Base-by-base conservation (phyloP, 441 rosid genomes). In the Heliophila coronopifolia region DNA sequence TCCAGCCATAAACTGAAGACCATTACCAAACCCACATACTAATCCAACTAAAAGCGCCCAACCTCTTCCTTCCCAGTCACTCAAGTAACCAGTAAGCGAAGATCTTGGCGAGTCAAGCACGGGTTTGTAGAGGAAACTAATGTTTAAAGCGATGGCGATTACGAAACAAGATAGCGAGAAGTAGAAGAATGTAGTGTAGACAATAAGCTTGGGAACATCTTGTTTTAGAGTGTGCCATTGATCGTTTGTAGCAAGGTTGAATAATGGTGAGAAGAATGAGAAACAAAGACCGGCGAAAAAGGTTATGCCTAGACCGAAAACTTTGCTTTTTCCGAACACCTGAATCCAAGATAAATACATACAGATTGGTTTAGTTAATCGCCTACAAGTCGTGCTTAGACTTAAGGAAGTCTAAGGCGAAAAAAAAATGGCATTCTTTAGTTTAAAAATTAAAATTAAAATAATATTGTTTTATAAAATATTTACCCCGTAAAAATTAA, bases 1-100 rank as follows among this genome's bases (percentile, higher is more conserved):
- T 27, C 96, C 96, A 8, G 86, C 86, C 91, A 88, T 84, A 43
- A 84, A 88, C 65, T 88, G 96, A 38, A 88, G 85, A 16, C 96
- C 92, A 16, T 84, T 88, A 20, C 94, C 96, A 9, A 84, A 75
- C n/a, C 94, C 96, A 47, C 92, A 84, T 17, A 84, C 14, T 4
- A 82, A 58, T 13, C 96, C 94, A 6, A 94, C 92, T 47, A 73
- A 11, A n/a, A 87, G 43, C 20, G 93, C 86, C 94, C 87, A 84
- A 11, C 89, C 79, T 68, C 94, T 77, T 8, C 91, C 94, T n/a
- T 81, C 73, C 84, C 88, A 81, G 58, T 81, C 94, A 9, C 48
- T 71, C 22, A 77, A 7, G 57, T 87, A 87, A 20, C 73, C 86
- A 59, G 42, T 71, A 1, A 80, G 48, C 4, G 88, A 68, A 52